Evolutionary conservation across 23 red algal species (phyloP), one percentile per base, ranked within the genome.

Genomic region (Gracilaria domingensis): DNA sequence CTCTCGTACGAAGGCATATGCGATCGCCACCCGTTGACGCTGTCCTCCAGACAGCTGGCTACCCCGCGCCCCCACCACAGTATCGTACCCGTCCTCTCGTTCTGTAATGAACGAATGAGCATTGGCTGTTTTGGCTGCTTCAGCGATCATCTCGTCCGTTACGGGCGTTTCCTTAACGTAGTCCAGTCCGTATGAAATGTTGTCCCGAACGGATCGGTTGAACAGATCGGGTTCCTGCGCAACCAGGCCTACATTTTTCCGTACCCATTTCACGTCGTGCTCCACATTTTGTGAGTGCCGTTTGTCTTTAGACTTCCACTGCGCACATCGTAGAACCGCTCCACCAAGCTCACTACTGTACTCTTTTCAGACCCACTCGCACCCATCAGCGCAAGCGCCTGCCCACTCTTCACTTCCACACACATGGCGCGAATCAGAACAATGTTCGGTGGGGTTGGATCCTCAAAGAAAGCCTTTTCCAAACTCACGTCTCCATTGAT

Each of bases 151-250:
- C 21, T 85, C 94, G 59, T 87, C 83, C 0, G 90, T 93, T 25
- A 95, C 91, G 21, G 80, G 55, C n/a, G 92, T 91, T 18, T 67
- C 82, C 9, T 91, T 87, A 13, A 69, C 70, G 23, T 95, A 57
- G 21, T 81, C 79, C n/a, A 93, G 80, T 6, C 97, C 94, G 79
- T 96, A 96, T 21, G 87, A 75, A 62, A 99, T 96, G 80, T 99
- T 99, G 17, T 96, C 97, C 1, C 88, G 78, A 7, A 99, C 84
- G 4, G 88, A 90, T 32, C 80, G 75, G 39, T 86, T 90, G 40
- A 99, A 99, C 66, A 99, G 60, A 45, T 94, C 90, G 8, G 97
- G 93, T 55, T 99, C 97, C 53, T 99, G 97, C 8, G 90, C 75
- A 11, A 99, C 97, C 21, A 99, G 77, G 35, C 90, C 91, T 53